phyloP scores from a whole-genome alignment of 345 rosid species.

The Triadica sebifera region DNA sequence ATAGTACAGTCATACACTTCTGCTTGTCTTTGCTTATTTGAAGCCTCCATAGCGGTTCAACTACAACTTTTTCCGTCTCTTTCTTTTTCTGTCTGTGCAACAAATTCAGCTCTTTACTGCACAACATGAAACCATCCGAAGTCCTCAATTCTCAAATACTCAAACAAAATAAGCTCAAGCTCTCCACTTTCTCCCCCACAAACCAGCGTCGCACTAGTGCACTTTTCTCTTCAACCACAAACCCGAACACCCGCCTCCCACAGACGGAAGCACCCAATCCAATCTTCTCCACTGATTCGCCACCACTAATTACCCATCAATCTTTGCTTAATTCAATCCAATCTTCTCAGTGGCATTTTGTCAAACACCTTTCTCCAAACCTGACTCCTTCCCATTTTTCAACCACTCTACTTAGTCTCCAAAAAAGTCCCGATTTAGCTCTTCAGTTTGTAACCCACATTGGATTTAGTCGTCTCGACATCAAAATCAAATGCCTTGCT shows the following conservation, averaged over 20 bases:
- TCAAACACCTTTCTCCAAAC: slow-evolving; percentile 52
- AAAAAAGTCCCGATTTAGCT: slow-evolving; percentile 59
- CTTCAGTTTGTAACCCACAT: slow-evolving; percentile 44
- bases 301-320: slow-evolving; percentile 16
- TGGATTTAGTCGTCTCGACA: slow-evolving; percentile 40
- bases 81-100: not conserved
- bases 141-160: slow-evolving; percentile 12
- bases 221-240: slow-evolving; percentile 28
- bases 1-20: too few relatives aligned
- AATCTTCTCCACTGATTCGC: not conserved
- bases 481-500: slow-evolving; percentile 59
- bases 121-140: slow-evolving; percentile 34
- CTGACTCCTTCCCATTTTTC: slow-evolving; percentile 46
- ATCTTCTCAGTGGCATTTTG: slow-evolving; percentile 75
- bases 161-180: slow-evolving; percentile 13
- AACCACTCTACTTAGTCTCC: slow-evolving; percentile 40
- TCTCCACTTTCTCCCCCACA: not conserved
- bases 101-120: not conserved
- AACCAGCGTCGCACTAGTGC: slow-evolving; percentile 5
- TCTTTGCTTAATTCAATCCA: slow-evolving; percentile 24
- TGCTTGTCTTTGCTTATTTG: not conserved
- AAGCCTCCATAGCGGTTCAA: not conserved
- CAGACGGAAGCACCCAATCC: slow-evolving; percentile 7
- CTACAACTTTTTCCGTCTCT: not conserved
- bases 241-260: not conserved